Evolutionary conservation across 2,329 filamentous ascomycete genomes (phyloP).

Genomic region (Xylaria hypoxylon): DNA sequence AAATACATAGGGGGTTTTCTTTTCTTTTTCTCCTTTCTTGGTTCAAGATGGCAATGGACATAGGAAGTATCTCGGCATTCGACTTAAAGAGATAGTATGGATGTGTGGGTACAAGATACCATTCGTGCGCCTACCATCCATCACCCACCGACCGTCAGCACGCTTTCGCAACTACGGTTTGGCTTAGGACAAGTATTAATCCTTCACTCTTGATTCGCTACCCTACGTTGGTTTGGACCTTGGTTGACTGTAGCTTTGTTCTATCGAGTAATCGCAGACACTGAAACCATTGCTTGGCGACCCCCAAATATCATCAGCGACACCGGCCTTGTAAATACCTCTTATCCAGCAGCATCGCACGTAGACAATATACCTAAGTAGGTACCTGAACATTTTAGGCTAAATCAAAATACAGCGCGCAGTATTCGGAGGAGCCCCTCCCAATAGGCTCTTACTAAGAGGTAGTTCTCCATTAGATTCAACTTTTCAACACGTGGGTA

Average conservation of each 20-base stretch:
- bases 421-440: not conserved
- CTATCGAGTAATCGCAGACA: not conserved
- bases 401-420: conserved; percentile 5
- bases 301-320: conserved; percentile 23
- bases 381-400: conserved; percentile 6
- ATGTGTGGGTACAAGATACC: conserved; percentile 14
- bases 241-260: not conserved
- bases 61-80: conserved; percentile 5
- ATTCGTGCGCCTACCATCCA: conserved; percentile 8
- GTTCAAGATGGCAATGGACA: no score
- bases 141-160: not conserved
- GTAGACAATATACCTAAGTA: not conserved
- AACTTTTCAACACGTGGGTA: conserved; percentile 21
- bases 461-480: conserved; percentile 4
- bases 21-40: not conserved
- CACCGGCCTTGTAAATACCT: conserved; percentile 26
- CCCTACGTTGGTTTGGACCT: not conserved
- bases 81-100: not conserved
- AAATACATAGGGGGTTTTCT: not conserved
- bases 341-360: not conserved
- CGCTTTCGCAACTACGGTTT: conserved; percentile 5
- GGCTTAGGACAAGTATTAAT: not conserved
- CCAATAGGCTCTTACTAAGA: not conserved
- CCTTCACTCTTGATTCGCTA: conserved; percentile 12
- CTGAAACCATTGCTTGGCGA: conserved; percentile 22